Evolutionary conservation across 2,329 filamentous ascomycete genomes (phyloP).

Genomic region (Neobulgaria alba): DNA sequence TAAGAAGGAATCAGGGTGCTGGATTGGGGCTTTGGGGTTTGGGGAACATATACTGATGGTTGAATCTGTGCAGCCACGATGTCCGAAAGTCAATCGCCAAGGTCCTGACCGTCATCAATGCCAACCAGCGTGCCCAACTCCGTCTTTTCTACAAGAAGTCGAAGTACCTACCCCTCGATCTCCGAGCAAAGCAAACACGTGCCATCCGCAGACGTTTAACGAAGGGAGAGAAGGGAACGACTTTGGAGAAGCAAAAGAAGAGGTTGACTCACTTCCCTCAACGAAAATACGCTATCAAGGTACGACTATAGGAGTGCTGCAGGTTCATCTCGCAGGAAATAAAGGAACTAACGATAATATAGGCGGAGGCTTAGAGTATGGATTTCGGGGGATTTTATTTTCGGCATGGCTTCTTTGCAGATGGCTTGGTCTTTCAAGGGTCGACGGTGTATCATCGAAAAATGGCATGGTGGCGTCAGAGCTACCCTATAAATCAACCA

Average conservation of each 20-base stretch:
- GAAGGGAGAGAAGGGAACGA: slow-evolving; percentile 76
- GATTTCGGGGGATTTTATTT: slow-evolving; percentile 19
- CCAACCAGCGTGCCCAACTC: slow-evolving; percentile 96
- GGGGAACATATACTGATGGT: slow-evolving; percentile 9
- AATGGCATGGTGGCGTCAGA: slow-evolving; percentile 29
- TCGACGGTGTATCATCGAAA: slow-evolving; percentile 26
- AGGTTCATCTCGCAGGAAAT: neutral
- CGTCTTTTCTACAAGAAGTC: slow-evolving; percentile 99
- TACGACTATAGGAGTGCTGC: slow-evolving; percentile 6
- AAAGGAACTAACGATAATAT: too few species aligned
- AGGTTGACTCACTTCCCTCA: slow-evolving; percentile 91
- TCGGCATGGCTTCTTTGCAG: slow-evolving; percentile 23
- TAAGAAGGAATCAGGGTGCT: too few species aligned
- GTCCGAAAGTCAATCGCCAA: slow-evolving; percentile 99
- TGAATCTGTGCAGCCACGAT: slow-evolving; percentile 64
- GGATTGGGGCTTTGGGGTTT: too few species aligned
- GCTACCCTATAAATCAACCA: slow-evolving; percentile 26
- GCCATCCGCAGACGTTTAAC: slow-evolving; percentile 94
- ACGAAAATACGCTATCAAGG: slow-evolving; percentile 99
- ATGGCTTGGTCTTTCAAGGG: slow-evolving; percentile 17
- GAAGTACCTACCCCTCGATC: slow-evolving; percentile 98
- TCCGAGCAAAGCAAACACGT: slow-evolving; percentile 96
- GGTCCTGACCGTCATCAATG: slow-evolving; percentile 98
- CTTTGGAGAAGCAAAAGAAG: slow-evolving; percentile 96
- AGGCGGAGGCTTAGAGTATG: slow-evolving; percentile 25